phyloP scores from a whole-genome alignment of 2,329 filamentous ascomycete genomes.

The Talaromyces sp. region DNA sequence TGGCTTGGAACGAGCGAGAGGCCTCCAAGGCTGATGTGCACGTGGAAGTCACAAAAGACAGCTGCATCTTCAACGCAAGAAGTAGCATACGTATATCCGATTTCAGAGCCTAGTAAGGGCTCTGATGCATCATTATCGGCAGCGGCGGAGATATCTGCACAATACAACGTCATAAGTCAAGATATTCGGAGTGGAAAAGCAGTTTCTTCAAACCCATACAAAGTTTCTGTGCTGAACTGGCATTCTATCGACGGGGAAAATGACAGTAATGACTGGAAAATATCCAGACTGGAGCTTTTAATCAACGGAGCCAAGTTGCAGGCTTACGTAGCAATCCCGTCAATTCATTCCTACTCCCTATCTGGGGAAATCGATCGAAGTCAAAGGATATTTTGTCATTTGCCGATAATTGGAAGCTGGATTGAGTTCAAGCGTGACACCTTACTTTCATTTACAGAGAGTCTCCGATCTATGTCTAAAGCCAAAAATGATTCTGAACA shows the following conservation, averaged over 20 bases:
- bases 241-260: neutral
- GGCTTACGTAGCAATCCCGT: neutral
- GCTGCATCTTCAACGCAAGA: neutral
- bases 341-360: neutral
- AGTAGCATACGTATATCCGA: neutral
- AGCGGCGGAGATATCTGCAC: constrained; percentile 20
- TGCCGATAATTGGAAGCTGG: constrained; percentile 33
- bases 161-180: constrained; percentile 27
- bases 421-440: constrained; percentile 30
- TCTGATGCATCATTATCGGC: constrained; percentile 5
- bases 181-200: constrained; percentile 10
- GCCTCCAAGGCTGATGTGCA: neutral
- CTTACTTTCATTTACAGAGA: constrained; percentile 33
- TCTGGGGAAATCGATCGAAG: constrained; percentile 10
- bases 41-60: neutral
- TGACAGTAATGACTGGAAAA: neutral
- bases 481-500: constrained; percentile 12
- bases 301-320: neutral
- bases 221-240: constrained; percentile 15
- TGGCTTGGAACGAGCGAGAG: constrained; percentile 4
- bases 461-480: constrained; percentile 18
- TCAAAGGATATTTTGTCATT: constrained; percentile 30
- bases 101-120: neutral
- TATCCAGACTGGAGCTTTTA: neutral
- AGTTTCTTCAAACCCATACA: neutral